Evolutionary conservation across 495 filamentous ascomycete species (phyloP), one percentile per base, ranked within the genome.

Genomic region (Xylaria sp.): DNA sequence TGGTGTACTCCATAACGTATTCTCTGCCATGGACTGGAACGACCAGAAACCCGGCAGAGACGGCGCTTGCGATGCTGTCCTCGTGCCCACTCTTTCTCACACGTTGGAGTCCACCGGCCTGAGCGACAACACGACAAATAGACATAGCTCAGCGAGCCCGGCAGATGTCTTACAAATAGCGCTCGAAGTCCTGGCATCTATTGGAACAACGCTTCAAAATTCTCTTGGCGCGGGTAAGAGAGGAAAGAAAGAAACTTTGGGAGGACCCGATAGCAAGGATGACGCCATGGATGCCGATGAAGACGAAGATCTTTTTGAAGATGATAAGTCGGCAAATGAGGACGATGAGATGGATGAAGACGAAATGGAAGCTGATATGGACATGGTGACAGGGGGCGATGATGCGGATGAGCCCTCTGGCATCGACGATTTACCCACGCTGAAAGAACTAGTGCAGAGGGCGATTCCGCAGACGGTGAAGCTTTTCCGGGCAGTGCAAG

Each of bases 301-400:
- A 33, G 82, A 78, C 35, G 73, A 66, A 26, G 73, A 66, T 52
- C 31, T 43, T 11, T 66, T 68, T 57, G 78, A 73, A 8, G 79
- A 77, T 14, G 79, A 74, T 17, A 78, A 78, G 9, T 75, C 72
- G 1, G 78, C 74, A 14, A 79, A 75, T 12, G 83, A 80, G 2
- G 79, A 78, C 4, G 78, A 77, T 19, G 80, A 81, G 52, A 79
- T 78, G 77, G 72, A 76, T n/a, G 61, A 79, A 58, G 78, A 85
- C 44, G 84, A 86, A 50, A 83, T 88, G 11, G 81, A 86, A 63
- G 87, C 80, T 37, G 89, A 91, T 73, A 88, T 90, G 85, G 87
- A 86, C 2, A 80, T 83, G 70, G 85, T 90, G 2, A 84, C 84
- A 2, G 87, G 84, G 17, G 82, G 57, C 33, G 87, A 81, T 14